Evolutionary conservation across 495 filamentous ascomycete genomes (phyloP), one percentile per base, ranked within the genome.

Genomic region (Parathielavia hyrcaniae): DNA sequence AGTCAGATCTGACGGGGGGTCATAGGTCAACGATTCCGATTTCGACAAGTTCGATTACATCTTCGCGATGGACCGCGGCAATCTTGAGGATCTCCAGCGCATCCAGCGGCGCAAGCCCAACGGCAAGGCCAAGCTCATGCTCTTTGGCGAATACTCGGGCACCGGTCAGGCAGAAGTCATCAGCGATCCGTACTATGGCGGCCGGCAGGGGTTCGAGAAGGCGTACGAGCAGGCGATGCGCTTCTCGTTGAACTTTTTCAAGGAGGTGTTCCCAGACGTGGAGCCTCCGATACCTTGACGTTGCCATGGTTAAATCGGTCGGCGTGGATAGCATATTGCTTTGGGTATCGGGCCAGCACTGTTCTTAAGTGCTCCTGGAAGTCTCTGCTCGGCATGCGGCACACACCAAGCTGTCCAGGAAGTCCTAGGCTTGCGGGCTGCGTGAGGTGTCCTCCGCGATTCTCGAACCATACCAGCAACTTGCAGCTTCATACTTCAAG

Each of bases 181-280:
- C n/a, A 75, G 81, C 59, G 93, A 97, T 67, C 93, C 93, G 10
- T 98, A 98, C 67, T 97, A 97, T 73, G 90, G 89, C 10, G 90
- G 81, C 7, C 77, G 75, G 5, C 79, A 90, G 57, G 90, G 90
- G 6, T 98, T 98, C 66, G 86, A 89, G 60, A 82, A 81, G 64
- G 89, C 91, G 32, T 96, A 87, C 69, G 83, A 91, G 69, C 93
- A 97, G 74, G 83, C 86, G 50, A 73, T 79, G 38, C 77, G 87
- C 54, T 96, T 96, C 67, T 88, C 89, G 30, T 81, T 80, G 66
- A 87, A 86, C 53, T 90, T 96, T 64, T 60, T 95, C 50, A 69
- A 70, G 22, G 66, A 75, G 8, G 72, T 71, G n/a, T 79, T 80
- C 51, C 75, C 77, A 8, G 69, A 75, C 46, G 69, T 68, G 26